A percentile compares a stretch with the other conserved stretches of the same genome.
These are phyloP conservation scores for Metschnikowia kunwiensis DNA, from an alignment of 805 yeast genomes.

Conservation along the genomic window DNA sequence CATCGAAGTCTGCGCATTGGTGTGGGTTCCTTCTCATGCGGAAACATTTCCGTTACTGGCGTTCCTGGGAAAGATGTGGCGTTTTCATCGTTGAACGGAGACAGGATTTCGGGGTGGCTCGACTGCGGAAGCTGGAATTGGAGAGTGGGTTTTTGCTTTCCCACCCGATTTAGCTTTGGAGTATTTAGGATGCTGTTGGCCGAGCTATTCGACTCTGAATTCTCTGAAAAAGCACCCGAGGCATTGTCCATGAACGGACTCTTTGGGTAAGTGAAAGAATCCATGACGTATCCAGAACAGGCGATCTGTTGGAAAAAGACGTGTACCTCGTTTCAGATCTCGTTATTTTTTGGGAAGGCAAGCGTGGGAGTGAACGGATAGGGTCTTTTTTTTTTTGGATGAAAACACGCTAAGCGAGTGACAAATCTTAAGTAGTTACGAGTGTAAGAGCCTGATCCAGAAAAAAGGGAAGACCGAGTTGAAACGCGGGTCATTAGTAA, in stretches of 20 bases:
- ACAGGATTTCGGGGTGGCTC: slow-evolving; percentile 10
- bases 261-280: slow-evolving; percentile 17
- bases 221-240: slow-evolving; percentile 10
- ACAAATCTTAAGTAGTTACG: background rate
- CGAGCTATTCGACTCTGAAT: slow-evolving; percentile 5
- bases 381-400: too few relatives aligned
- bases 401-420: slow-evolving; percentile 1
- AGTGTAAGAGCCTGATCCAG: background rate
- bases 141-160: slow-evolving; percentile 24
- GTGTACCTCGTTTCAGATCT: background rate
- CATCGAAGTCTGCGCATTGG: slow-evolving; percentile 78
- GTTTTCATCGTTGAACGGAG: slow-evolving; percentile 26
- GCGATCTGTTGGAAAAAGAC: background rate
- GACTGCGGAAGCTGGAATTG: slow-evolving; percentile 30
- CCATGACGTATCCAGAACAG: slow-evolving; percentile 13
- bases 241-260: slow-evolving; percentile 17
- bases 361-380: too few relatives aligned
- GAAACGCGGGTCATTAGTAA: slow-evolving; percentile 8
- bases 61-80: slow-evolving; percentile 11
- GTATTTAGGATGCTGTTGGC: slow-evolving; percentile 12
- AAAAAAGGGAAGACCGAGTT: slow-evolving; percentile 2
- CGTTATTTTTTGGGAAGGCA: background rate
- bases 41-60: slow-evolving; percentile 14
- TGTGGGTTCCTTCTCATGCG: slow-evolving; percentile 25
- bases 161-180: slow-evolving; percentile 18